Evolutionary conservation across 306 rosid species (phyloP).

Genomic region (Quercus wislizeni): DNA sequence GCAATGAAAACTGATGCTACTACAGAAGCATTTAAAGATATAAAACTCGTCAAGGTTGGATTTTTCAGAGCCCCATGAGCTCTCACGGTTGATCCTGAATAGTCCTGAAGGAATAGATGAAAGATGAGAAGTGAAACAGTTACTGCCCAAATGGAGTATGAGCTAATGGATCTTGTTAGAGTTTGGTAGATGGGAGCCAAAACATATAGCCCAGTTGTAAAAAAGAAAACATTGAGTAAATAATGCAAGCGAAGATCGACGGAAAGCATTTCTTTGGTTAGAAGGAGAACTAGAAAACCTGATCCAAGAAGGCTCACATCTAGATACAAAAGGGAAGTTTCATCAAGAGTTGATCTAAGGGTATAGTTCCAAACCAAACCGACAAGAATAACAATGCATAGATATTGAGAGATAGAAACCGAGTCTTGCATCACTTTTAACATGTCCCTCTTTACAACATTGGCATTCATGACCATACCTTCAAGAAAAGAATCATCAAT

Average conservation of each 20-base stretch:
- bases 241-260: slow-evolving; percentile 60
- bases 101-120: slow-evolving; percentile 86
- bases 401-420: slow-evolving; percentile 79
- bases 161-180: slow-evolving; percentile 87
- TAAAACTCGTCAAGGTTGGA: no score
- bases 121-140: slow-evolving; percentile 65
- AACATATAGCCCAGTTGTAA: slow-evolving; percentile 59
- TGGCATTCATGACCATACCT: slow-evolving; percentile 91
- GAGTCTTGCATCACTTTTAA: slow-evolving; percentile 82
- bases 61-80: no score
- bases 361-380: slow-evolving; percentile 83
- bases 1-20: no score
- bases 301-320: slow-evolving; percentile 68
- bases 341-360: slow-evolving; percentile 60
- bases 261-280: slow-evolving; percentile 81
- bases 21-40: no score
- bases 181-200: slow-evolving; percentile 90
- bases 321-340: slow-evolving; percentile 61
- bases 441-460: slow-evolving; percentile 75
- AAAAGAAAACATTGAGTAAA: slow-evolving; percentile 47
- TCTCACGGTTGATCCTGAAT: slow-evolving; percentile 76
- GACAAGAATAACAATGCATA: slow-evolving; percentile 77
- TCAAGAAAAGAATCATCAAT: slow-evolving; percentile 83
- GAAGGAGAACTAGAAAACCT: slow-evolving; percentile 64
- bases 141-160: slow-evolving; percentile 85